Evolutionary conservation across 2,329 filamentous ascomycete species (phyloP), one percentile per base, ranked within the genome.

Genomic region (Ramichloridium luteum): DNA sequence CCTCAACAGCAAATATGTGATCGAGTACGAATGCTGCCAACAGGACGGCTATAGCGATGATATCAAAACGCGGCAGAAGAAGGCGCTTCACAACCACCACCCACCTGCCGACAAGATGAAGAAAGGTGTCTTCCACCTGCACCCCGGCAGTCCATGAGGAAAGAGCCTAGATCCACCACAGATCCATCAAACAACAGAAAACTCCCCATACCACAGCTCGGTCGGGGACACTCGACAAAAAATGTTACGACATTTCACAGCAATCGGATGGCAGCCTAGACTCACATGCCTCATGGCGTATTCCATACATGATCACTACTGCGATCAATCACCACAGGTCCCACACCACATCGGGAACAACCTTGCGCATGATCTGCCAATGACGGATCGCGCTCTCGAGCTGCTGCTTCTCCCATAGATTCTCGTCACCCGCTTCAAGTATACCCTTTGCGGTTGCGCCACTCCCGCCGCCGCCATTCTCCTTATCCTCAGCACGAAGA

Each of bases 241-340:
- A n/a, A n/a, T n/a, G n/a, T n/a, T n/a, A n/a, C n/a, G n/a, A n/a
- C n/a, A n/a, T n/a, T n/a, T n/a, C n/a, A n/a, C n/a, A n/a, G n/a
- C n/a, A n/a, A n/a, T n/a, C n/a, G n/a, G n/a, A n/a, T n/a, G n/a
- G n/a, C n/a, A n/a, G n/a, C n/a, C n/a, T n/a, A n/a, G n/a, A n/a
- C n/a, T n/a, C n/a, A n/a, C n/a, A n/a, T n/a, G n/a, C n/a, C n/a
- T n/a, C n/a, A n/a, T n/a, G n/a, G n/a, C n/a, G n/a, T n/a, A n/a
- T n/a, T n/a, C n/a, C n/a, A n/a, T n/a, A n/a, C n/a, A n/a, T n/a
- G n/a, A n/a, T n/a, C n/a, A n/a, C n/a, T n/a, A n/a, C n/a, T n/a
- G n/a, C n/a, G n/a, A n/a, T n/a, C n/a, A n/a, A n/a, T n/a, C 28
- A 93, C 83, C 84, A 96, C 48, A 74, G 70, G 61, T 93, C 80